These are phyloP conservation scores for Phytophthora boehmeriae DNA, from an alignment of 352 stramenopile species.

Conservation along the genomic window DNA sequence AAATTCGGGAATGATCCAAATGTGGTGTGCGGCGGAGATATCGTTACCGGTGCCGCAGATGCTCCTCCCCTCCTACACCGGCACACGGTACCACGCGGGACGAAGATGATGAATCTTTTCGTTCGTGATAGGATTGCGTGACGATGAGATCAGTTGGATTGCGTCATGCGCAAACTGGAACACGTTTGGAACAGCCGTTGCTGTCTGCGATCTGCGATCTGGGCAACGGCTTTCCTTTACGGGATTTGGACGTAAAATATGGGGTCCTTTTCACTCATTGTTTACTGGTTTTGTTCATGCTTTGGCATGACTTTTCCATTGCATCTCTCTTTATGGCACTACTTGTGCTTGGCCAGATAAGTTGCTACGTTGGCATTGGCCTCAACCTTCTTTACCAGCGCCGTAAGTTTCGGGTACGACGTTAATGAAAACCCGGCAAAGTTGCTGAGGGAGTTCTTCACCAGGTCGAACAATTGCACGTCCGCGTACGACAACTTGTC, in stretches of 20 bases:
- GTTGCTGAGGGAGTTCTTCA: slow-evolving; percentile 42
- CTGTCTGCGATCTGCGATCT: no score
- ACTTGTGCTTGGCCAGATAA: slow-evolving; percentile 40
- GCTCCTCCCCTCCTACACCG: no score
- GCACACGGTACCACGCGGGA: slow-evolving; percentile 2
- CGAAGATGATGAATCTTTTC: slow-evolving; percentile 9
- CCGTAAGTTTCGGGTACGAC: slow-evolving; percentile 51
- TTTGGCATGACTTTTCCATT: slow-evolving; percentile 9
- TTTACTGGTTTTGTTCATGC: no score
- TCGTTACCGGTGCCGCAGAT: slow-evolving; percentile 8
- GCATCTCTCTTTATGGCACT: neutral
- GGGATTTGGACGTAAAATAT: no score
- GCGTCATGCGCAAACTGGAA: no score
- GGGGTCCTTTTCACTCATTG: no score
- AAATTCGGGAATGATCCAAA: slow-evolving; percentile 31
- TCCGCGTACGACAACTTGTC: slow-evolving; percentile 55
- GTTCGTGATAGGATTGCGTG: no score
- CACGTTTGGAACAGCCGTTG: no score
- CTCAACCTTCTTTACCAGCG: slow-evolving; percentile 39
- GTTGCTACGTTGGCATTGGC: slow-evolving; percentile 39
- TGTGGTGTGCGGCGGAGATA: neutral
- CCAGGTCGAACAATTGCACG: slow-evolving; percentile 60
- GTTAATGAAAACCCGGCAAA: slow-evolving; percentile 41
- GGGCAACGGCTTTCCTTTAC: no score
- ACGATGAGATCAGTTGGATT: no score